Base-by-base conservation (phyloP, 495 filamentous ascomycete genomes). In the Acidomyces sp. region DNA sequence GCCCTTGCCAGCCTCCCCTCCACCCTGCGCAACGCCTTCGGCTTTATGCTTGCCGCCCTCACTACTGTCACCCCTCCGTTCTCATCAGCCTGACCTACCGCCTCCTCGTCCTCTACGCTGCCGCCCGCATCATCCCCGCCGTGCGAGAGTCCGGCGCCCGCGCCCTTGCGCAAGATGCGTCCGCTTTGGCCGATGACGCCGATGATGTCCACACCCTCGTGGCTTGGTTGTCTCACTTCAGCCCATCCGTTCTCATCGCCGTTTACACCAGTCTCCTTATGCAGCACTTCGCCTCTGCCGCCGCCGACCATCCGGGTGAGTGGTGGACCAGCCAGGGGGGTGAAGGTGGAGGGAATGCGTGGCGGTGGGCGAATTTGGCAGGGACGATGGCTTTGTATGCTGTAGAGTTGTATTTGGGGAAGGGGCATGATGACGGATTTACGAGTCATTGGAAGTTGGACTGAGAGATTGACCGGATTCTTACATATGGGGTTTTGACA, bases 191-290 rank as follows among this genome's bases (percentile, higher is more conserved):
- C 19, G 84, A 93, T 38, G 88, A 95, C 44, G 72, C 68, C 22
- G 90, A 95, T 49, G 82, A 73, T 0, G 84, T 85, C 30, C 78
- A 78, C 45, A 77, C 78, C 43, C 57, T 92, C 4, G 62, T 94
- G 15, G 84, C 77, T 4, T 68, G 93, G 31, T 67, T 95, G 23
- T 85, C 80, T 57, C 93, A 84, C 71, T 95, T 93, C 57, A 84
- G 83, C 22, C 90, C 90, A 0, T 84, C 76, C 22, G 92, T 97
- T 36, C 70, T 97, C 10, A 81, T 97, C 32, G 78, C 87, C 2
- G 86, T 95, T 18, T 97, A 97, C 56, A 97, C 90, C n/a, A 93
- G 85, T 58, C 67, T 97, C 11, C 58, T 97, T 21, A 80, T 97
- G 69, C 88, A 95, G 60, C 90, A 97, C 58, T 93, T 97, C 51